Percentiles rank a stretch among this genome's conserved stretches.
These are phyloP conservation scores for Aspergillus thermomutatus DNA, from an alignment of 2,329 filamentous ascomycete genomes.

Conservation along the genomic window DNA sequence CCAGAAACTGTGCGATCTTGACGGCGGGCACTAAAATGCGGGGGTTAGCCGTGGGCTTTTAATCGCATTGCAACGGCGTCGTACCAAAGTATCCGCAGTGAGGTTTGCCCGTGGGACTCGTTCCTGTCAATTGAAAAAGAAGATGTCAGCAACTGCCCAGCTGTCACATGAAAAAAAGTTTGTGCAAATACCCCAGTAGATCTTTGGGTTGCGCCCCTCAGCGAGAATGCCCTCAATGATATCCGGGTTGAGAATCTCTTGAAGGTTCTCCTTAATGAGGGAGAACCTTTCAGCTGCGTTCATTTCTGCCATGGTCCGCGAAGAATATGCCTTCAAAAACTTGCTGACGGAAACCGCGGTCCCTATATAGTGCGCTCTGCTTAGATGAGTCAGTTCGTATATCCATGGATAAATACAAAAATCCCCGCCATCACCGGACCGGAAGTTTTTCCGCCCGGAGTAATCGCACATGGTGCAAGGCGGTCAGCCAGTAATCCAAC, in stretches of 20 bases:
- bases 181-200: conserved; percentile 31
- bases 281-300: conserved; percentile 51
- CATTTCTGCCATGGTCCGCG: neutral
- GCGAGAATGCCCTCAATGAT: conserved; percentile 29
- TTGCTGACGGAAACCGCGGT: neutral
- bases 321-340: neutral
- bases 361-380: neutral
- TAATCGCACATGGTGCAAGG: neutral
- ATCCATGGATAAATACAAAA: neutral
- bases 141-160: conserved; percentile 1
- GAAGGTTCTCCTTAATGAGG: conserved; percentile 76
- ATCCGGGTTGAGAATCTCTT: conserved; percentile 75
- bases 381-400: neutral
- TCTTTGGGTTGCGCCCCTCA: conserved; percentile 25
- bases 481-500: neutral
- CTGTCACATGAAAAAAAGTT: conserved; percentile 24
- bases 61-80: neutral
- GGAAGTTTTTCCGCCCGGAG: neutral
- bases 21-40: conserved; percentile 63
- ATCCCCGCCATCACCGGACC: neutral
- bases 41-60: neutral
- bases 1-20: conserved; percentile 85
- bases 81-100: conserved; percentile 76
- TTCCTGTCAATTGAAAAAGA: conserved; percentile 35
- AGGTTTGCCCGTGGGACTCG: conserved; percentile 79